Evolutionary conservation across 768 basidiomycete genomes (phyloP).

Genomic region (Infundibulicybe gibba): DNA sequence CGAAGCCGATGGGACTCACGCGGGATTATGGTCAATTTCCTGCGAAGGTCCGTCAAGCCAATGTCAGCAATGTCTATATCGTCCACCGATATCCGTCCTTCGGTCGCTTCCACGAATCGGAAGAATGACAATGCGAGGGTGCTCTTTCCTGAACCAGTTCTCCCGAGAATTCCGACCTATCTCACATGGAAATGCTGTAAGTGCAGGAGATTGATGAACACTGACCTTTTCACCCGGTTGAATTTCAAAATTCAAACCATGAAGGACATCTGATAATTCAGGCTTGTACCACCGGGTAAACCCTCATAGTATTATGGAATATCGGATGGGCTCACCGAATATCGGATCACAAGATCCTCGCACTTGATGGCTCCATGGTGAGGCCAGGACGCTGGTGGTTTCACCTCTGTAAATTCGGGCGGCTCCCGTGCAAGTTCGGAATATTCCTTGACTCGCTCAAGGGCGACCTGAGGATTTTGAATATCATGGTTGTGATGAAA

Average conservation of each 20-base stretch:
- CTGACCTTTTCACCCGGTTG: conserved; percentile 72
- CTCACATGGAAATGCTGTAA: neutral
- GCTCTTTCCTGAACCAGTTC: conserved; percentile 77
- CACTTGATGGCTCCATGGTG: conserved; percentile 63
- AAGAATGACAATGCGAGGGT: conserved; percentile 80
- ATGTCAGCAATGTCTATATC: conserved; percentile 74
- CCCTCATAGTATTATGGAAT: neutral
- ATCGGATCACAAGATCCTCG: conserved; percentile 72
- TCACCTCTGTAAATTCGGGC: conserved; percentile 81
- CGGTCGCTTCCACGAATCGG: conserved; percentile 83
- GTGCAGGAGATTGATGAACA: neutral
- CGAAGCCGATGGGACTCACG: conserved; percentile 35
- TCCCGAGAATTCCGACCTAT: conserved; percentile 67
- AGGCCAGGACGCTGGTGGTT: conserved; percentile 83
- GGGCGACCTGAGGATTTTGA: conserved; percentile 51
- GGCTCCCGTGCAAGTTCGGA: conserved; percentile 76
- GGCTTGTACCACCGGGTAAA: conserved; percentile 45
- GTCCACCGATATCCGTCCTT: conserved; percentile 74
- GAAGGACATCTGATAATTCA: conserved; percentile 83
- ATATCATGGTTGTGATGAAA: neutral
- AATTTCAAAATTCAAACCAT: conserved; percentile 72
- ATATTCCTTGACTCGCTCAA: conserved; percentile 91
- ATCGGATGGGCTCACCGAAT: conserved; percentile 53
- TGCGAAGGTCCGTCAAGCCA: conserved; percentile 79
- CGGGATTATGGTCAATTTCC: conserved; percentile 64